Evolutionary conservation across 129 eudicot genomes (phyloP), one percentile per base, ranked within the genome.

Genomic region (Solidago caesia): DNA sequence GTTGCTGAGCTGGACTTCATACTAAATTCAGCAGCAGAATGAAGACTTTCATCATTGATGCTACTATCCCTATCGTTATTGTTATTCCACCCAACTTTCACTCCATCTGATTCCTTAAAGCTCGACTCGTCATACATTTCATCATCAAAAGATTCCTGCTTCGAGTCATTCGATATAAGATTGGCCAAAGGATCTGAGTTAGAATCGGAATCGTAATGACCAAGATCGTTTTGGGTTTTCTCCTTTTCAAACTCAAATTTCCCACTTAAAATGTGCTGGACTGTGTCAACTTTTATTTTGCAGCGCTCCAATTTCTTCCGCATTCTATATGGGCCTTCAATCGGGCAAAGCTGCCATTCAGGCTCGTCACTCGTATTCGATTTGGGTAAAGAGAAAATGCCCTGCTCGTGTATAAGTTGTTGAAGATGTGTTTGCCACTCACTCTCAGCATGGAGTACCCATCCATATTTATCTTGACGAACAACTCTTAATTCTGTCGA

Each of bases 401-500:
- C 99, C 61, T 96, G 85, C 74, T 95, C 99, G 41, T 95, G 99
- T 44, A 95, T 89, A 67, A 95, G 97, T 73, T 95, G 94, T 74
- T 89, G 96, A 75, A 95, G 90, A 83, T 91, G 99, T 49, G 94
- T 82, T 75, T 95, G 99, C 99, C 99, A 91, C 59, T 95, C 99
- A 76, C 97, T 91, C 69, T 95, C 99, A 70, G 99, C 99, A 82
- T 95, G 99, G 6, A 95, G 94, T 41, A 95, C 97, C 99, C 99
- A 95, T 64, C 99, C 99, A 61, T 95, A 95, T 72, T 95, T 95
- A 78, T 95, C 99, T 83, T 95, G 99, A 68, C 99, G 94, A 58
- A 95, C 89, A 59, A 95, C 99, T 76, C 99, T 80, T 33, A 95
- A 58, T 74, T 91, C 99, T 44, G 99, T 95, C 13, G 97, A 87